Percentiles rank a stretch among this genome's conserved stretches.
These are phyloP conservation scores for Colletotrichum trifolii DNA, from an alignment of 2,329 filamentous ascomycete species.

Conservation along the genomic window DNA sequence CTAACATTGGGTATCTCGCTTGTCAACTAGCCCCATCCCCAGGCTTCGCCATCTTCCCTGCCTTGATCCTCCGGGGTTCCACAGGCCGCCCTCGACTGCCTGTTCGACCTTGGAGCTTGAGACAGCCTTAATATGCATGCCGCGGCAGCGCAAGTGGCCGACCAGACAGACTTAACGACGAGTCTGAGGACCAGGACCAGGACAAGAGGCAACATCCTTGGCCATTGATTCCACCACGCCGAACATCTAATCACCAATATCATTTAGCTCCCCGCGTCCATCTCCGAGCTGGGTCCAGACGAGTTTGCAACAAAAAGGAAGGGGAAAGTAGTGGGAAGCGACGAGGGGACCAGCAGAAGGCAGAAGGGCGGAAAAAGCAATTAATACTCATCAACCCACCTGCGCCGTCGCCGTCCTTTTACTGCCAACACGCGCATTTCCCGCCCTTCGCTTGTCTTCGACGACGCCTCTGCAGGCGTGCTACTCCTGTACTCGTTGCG, in stretches of 20 bases:
- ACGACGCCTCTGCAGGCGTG: constrained; percentile 4
- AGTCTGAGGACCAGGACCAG: background rate
- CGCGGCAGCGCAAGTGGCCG: constrained; percentile 29
- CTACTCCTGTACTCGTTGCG: constrained; percentile 1
- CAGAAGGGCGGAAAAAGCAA: constrained; percentile 9
- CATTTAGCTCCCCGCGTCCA: constrained; percentile 25
- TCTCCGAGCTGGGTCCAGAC: constrained; percentile 29
- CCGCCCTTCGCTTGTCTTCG: background rate
- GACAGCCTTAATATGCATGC: constrained; percentile 36
- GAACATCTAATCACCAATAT: constrained; percentile 34
- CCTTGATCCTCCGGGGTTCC: constrained; percentile 34
- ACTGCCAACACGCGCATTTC: constrained; percentile 7
- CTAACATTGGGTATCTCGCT: constrained; percentile 37
- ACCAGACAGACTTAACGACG: constrained; percentile 1
- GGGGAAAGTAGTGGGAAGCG: constrained; percentile 22
- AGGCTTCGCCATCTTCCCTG: constrained; percentile 37
- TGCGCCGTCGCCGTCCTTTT: constrained; percentile 14
- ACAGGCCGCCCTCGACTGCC: constrained; percentile 31
- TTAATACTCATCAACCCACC: constrained; percentile 24
- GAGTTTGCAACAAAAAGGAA: constrained; percentile 26
- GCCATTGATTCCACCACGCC: constrained; percentile 34
- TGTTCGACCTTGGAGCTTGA: constrained; percentile 34
- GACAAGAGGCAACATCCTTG: constrained; percentile 35
- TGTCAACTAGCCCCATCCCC: constrained; percentile 33
- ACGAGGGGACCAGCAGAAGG: too few species aligned